Percentiles rank a stretch among this genome's conserved stretches.
Conservation (phyloP, 768 basidiomycete genomes). For the Cystobasidium onofrii region DNA sequence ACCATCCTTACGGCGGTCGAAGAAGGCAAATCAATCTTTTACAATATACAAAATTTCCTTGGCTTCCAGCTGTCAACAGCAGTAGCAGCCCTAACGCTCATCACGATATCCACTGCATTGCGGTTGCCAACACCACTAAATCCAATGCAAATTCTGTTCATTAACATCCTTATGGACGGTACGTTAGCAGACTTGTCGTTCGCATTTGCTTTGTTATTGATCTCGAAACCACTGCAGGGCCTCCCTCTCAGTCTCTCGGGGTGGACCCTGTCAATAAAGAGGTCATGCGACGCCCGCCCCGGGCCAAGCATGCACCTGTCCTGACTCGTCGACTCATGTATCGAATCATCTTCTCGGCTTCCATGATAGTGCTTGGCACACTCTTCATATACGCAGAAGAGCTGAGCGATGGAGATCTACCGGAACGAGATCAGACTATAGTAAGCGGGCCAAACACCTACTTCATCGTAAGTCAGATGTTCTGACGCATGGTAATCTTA, state of each 20-base stretch:
- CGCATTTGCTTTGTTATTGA: background rate
- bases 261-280: slow-evolving; percentile 92
- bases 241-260: slow-evolving; percentile 88
- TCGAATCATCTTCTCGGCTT: slow-evolving; percentile 84
- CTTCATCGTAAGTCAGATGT: too few relatives aligned
- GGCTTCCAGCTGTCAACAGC: slow-evolving; percentile 95
- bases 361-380: slow-evolving; percentile 80
- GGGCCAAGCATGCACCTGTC: slow-evolving; percentile 82
- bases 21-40: slow-evolving; percentile 78
- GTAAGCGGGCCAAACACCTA: too few relatives aligned
- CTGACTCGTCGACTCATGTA: slow-evolving; percentile 64
- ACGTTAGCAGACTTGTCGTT: slow-evolving; percentile 37
- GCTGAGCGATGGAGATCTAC: slow-evolving; percentile 71
- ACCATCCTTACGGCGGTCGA: slow-evolving; percentile 81
- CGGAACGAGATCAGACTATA: slow-evolving; percentile 89
- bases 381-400: slow-evolving; percentile 78
- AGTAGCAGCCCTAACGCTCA: slow-evolving; percentile 88
- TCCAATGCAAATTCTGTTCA: slow-evolving; percentile 98
- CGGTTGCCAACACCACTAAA: slow-evolving; percentile 86
- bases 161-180: slow-evolving; percentile 99
- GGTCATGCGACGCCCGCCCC: slow-evolving; percentile 85
- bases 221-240: slow-evolving; percentile 51
- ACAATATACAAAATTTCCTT: slow-evolving; percentile 97
- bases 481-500: background rate
- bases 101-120: slow-evolving; percentile 85